Evolutionary conservation across 202 grass and related monocot genomes (phyloP), one percentile per base, ranked within the genome.

Genomic region (Hordeum pubiflorum): DNA sequence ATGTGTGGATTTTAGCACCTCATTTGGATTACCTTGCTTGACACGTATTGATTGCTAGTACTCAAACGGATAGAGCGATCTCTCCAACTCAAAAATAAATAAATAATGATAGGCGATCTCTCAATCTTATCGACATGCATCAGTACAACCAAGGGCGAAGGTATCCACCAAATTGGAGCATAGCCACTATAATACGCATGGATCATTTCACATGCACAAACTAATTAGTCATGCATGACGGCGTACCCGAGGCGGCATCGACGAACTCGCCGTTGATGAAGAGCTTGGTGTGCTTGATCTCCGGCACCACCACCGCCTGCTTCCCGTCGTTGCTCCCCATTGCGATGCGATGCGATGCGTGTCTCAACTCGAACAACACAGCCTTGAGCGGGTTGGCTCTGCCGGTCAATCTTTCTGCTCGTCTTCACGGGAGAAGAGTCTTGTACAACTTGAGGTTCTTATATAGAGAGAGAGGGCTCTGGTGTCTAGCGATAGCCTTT

Each of bases 231-330:
- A 58, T 10, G 18, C 5, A 58, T 10, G 18, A 18, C 15, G 17
- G 26, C 17, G 13, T 87, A 97, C 91, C 91, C 24, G 91, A 93
- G 66, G 65, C 20, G 43, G 91, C 83, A 58, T 91, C 85, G 48
- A 91, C 91, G 76, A 97, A 97, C 31, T 91, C 80, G 89, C 91
- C 94, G 84, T 93, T 93, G 87, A 97, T 89, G 87, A 93, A 97
- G 64, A 93, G 89, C 89, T 93, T 91, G 91, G 91, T 97, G 89
- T 87, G 89, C 85, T 89, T 97, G 75, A 97, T 91, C 76, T 97
- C 94, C 54, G 91, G 94, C 63, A 90, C 75, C 72, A 89, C 77
- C 33, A 38, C 9, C 2, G 43, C 41, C 20, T 72, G 48, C 63
- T 60, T 69, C 6, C 87, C 27, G 27, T 63, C 48, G 77, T 68